These are phyloP conservation scores for Helenozyma baotianmanensis DNA, from an alignment of 805 yeast species.

Conservation along the genomic window DNA sequence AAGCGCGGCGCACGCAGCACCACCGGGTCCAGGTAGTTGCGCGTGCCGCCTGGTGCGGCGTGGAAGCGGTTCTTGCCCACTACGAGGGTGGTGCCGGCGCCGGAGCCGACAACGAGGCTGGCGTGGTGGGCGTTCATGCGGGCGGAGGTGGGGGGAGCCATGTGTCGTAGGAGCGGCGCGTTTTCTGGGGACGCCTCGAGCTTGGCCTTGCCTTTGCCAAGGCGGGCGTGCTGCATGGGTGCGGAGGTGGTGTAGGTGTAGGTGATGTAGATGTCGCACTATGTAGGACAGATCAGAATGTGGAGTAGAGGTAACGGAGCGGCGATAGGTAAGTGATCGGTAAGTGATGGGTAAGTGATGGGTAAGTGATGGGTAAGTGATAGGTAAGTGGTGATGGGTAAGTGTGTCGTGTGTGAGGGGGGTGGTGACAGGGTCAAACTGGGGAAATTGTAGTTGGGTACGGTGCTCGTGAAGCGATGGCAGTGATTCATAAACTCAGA, in stretches of 20 bases:
- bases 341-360: too few relatives aligned
- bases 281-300: too few relatives aligned
- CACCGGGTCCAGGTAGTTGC: neutral
- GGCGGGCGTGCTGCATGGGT: constrained; percentile 10
- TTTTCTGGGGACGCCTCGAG: constrained; percentile 8
- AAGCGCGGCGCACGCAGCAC: too few relatives aligned
- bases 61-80: constrained; percentile 10
- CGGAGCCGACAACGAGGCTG: constrained; percentile 10
- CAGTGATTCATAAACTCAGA: too few relatives aligned
- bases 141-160: constrained; percentile 1
- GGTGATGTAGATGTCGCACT: constrained; percentile 1
- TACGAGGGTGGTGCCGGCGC: constrained; percentile 14
- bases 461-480: too few relatives aligned
- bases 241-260: neutral
- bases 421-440: too few relatives aligned
- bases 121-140: constrained; percentile 7
- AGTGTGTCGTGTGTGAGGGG: too few relatives aligned
- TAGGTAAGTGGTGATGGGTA: too few relatives aligned
- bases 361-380: too few relatives aligned
- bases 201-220: neutral
- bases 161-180: constrained; percentile 14
- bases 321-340: too few relatives aligned
- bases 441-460: too few relatives aligned
- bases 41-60: neutral
- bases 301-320: too few relatives aligned